A percentile compares a stretch with the other conserved stretches of the same genome.
Evolutionary conservation across 768 basidiomycete species (phyloP).

Genomic region (Hypsizygus marmoreus): DNA sequence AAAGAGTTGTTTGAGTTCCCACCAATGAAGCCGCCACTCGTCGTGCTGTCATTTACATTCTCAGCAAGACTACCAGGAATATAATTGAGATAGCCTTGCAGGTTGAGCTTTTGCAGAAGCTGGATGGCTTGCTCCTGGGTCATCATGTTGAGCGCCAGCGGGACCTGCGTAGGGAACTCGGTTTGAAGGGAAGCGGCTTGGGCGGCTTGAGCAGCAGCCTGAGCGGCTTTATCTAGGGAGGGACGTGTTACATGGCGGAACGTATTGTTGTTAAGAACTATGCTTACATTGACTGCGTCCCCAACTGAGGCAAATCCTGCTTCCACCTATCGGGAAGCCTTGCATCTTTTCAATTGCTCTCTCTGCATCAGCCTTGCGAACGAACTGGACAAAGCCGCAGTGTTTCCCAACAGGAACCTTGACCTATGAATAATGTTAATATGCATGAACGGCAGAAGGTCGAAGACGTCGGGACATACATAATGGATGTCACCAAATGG

Average conservation of each 20-base stretch:
- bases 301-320: conserved; percentile 90
- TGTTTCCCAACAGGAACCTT: conserved; percentile 97
- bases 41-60: conserved; percentile 10
- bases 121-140: conserved; percentile 66
- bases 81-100: conserved; percentile 38
- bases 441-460: conserved; percentile 10
- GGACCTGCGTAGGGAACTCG: conserved; percentile 29
- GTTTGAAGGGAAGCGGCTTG: conserved; percentile 71
- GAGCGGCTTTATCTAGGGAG: conserved; percentile 81
- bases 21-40: conserved; percentile 7
- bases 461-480: conserved; percentile 48
- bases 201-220: conserved; percentile 83
- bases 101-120: conserved; percentile 57
- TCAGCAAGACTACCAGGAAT: conserved; percentile 13
- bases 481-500: conserved; percentile 96
- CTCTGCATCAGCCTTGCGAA: conserved; percentile 89
- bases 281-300: conserved; percentile 87
- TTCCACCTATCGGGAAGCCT: conserved; percentile 92
- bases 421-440: conserved; percentile 52
- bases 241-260: conserved; percentile 9
- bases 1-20: conserved; percentile 5
- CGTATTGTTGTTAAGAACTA: neutral
- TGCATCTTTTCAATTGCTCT: conserved; percentile 96
- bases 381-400: conserved; percentile 95
- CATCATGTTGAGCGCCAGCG: conserved; percentile 33